Conservation (phyloP, 371 early-diverging fungal species). For the Thermomucor indicae-seudaticae region DNA sequence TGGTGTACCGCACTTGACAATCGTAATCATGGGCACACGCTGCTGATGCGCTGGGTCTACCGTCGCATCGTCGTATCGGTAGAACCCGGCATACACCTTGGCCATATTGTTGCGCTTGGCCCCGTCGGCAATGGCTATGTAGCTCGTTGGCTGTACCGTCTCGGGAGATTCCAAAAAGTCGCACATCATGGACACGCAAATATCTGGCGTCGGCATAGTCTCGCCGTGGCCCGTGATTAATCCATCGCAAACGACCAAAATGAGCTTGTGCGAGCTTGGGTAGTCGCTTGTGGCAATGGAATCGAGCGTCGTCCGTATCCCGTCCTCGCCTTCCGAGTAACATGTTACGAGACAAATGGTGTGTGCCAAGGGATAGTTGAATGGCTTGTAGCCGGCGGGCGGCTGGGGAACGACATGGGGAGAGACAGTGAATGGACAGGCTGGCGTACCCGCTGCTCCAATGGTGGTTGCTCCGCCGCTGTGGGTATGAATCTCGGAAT, state of each 20-base stretch:
- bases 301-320: constrained; percentile 91
- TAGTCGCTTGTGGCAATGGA: constrained; percentile 72
- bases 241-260: constrained; percentile 90
- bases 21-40: constrained; percentile 81
- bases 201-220: constrained; percentile 73
- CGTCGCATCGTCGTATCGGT: constrained; percentile 62
- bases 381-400: constrained; percentile 53
- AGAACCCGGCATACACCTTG: constrained; percentile 87
- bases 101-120: constrained; percentile 94
- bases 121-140: constrained; percentile 94
- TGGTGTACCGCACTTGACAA: constrained; percentile 92
- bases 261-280: constrained; percentile 68
- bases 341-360: constrained; percentile 83
- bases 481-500: constrained; percentile 7
- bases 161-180: constrained; percentile 65
- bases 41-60: constrained; percentile 47
- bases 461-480: constrained; percentile 3
- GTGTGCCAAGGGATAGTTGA: constrained; percentile 66
- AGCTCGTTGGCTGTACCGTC: constrained; percentile 66
- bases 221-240: constrained; percentile 80
- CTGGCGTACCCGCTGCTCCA: constrained; percentile 25
- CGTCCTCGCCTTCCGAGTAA: constrained; percentile 90
- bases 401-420: constrained; percentile 40
- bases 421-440: constrained; percentile 38
- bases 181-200: constrained; percentile 80